Evolutionary conservation across 371 early-diverging fungal species (phyloP).

Genomic region (Apophysomyces trapeziformis): DNA sequence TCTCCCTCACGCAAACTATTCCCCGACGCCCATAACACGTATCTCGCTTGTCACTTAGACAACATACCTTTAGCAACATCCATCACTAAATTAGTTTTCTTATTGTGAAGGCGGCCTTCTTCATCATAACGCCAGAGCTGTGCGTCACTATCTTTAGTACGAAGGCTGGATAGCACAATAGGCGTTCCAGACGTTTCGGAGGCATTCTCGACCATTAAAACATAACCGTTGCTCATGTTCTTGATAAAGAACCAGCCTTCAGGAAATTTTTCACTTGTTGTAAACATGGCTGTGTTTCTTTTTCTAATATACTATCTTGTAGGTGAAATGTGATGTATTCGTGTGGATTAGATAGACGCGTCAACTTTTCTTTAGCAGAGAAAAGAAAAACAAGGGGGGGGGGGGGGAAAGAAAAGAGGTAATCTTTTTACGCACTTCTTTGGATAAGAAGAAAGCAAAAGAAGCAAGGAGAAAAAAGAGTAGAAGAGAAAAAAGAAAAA

Average conservation of each 20-base stretch:
- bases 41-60: neutral
- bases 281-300: neutral
- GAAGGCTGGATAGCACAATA: conserved; percentile 40
- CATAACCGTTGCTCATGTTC: conserved; percentile 54
- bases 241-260: conserved; percentile 68
- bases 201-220: conserved; percentile 48
- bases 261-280: conserved; percentile 38
- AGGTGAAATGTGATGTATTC: neutral
- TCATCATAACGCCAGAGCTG: conserved; percentile 65
- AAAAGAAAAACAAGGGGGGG: neutral
- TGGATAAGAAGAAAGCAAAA: conserved; percentile 9
- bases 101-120: conserved; percentile 57
- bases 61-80: conserved; percentile 59
- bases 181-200: conserved; percentile 34
- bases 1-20: too few relatives aligned
- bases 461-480: conserved; percentile 7
- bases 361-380: neutral
- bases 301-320: neutral
- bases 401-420: neutral
- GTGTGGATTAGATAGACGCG: neutral
- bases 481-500: neutral
- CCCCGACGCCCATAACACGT: too few relatives aligned
- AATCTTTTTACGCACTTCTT: conserved; percentile 6
- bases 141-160: conserved; percentile 37
- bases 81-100: conserved; percentile 60